Evolutionary conservation across 2,329 filamentous ascomycete genomes (phyloP), one percentile per base, ranked within the genome.

Genomic region (Penicillium occitanis): DNA sequence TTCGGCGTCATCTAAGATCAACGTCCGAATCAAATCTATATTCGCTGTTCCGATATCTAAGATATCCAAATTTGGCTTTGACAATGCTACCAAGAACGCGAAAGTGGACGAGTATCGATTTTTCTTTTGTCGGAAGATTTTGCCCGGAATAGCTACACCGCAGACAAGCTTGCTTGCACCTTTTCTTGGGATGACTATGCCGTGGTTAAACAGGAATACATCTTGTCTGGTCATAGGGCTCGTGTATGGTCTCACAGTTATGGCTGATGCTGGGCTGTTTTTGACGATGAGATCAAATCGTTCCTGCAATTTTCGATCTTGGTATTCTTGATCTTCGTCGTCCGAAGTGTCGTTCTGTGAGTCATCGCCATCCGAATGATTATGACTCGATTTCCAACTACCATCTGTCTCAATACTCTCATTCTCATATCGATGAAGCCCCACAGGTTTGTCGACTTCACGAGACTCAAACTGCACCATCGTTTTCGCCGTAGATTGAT

Each of bases 1-100:
- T 40, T 63, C 61, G 4, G 61, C 61, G n/a, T 63, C 48, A n/a
- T 63, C 61, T 3, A 63, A 19, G 7, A 63, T 63, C 35, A 63
- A n/a, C 7, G 35, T 42, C 7, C 48, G 48, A 28, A 63, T 55
- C 0, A 42, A 8, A 22, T 63, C 48, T 4, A 5, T 13, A 44
- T 42, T 30, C 2, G 33, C 33, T 25, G 48, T 63, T 3, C 48
- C 25, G 40, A 63, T 55, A 11, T 19, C 61, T 3, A 63, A 19
- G 14, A 55, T 30, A 44, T 63, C 61, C 17, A 63, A 13, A 5
- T 63, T 53, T 17, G 48, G 28, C 4, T 55, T 55, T 33, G 61
- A 37, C 11, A 55, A 5, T 42, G 35, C 22, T 8, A 63, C 40
- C 22, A 63, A 25, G 28, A 44, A 53, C 2, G 61, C 25, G 14